Conservation (phyloP, 108 stramenopile genomes). For the Halocafeteria seosinensis region DNA sequence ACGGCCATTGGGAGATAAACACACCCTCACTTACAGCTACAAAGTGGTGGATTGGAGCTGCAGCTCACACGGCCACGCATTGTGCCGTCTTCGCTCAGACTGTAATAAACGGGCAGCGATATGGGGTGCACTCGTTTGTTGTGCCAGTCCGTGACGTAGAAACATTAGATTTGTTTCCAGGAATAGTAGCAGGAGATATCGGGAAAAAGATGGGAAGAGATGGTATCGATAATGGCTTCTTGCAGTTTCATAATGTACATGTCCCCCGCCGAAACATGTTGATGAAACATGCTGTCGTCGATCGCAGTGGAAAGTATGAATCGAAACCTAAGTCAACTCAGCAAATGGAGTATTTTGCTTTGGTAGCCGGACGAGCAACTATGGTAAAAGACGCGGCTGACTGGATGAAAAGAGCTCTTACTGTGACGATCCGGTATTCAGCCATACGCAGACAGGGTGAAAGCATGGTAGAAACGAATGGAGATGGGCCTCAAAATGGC, state of each 20-base stretch:
- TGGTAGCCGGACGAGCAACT: slow-evolving; percentile 3
- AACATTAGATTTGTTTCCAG: not conserved
- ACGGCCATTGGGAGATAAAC: slow-evolving; percentile 57
- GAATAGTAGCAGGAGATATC: not conserved
- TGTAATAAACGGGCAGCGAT: slow-evolving; percentile 19
- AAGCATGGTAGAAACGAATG: not conserved
- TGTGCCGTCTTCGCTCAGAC: slow-evolving; percentile 88
- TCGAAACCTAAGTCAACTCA: not conserved
- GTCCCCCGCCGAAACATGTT: slow-evolving; percentile 1
- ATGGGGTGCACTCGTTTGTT: slow-evolving; percentile 8
- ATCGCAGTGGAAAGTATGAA: not conserved
- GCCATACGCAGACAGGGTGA: slow-evolving; percentile 10
- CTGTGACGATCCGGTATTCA: slow-evolving; percentile 5
- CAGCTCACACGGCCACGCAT: slow-evolving; percentile 77
- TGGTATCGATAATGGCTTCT: slow-evolving; percentile 13
- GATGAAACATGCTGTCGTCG: not conserved
- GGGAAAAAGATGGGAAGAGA: slow-evolving; percentile 8
- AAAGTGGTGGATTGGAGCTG: slow-evolving; percentile 86
- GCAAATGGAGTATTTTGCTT: not conserved
- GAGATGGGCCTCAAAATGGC: not conserved
- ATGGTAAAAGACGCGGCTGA: not conserved
- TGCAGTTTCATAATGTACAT: slow-evolving; percentile 3
- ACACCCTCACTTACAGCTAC: slow-evolving; percentile 61
- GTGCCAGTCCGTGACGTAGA: slow-evolving; percentile 9
- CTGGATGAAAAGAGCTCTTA: slow-evolving; percentile 3